Conservation (phyloP, 202 grass and related monocot genomes). For the Digitaria exilis region DNA sequence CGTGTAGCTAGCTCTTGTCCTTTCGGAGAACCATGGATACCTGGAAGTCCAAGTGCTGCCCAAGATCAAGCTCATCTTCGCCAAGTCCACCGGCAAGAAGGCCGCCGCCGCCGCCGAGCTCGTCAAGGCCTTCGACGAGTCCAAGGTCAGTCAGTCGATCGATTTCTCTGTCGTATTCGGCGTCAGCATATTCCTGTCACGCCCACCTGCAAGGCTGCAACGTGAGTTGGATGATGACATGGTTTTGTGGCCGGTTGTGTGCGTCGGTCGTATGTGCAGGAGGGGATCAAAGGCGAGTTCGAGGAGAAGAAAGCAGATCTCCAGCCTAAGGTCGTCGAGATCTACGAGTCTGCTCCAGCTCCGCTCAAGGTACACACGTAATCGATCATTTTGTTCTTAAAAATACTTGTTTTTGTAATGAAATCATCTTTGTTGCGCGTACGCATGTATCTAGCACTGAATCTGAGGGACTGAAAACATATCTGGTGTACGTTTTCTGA, state of each 20-base stretch:
- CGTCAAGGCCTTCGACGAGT: conserved; percentile 59
- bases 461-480: not conserved
- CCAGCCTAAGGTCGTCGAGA: conserved; percentile 66
- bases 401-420: not conserved
- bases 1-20: not conserved
- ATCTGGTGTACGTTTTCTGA: not conserved
- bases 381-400: not conserved
- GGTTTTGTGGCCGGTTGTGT: not conserved
- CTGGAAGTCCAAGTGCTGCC: conserved; percentile 72
- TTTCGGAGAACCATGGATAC: conserved; percentile 43
- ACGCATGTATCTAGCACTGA: not conserved
- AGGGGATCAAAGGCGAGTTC: conserved; percentile 57
- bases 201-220: no score
- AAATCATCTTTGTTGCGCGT: not conserved
- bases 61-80: conserved; percentile 61
- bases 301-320: conserved; percentile 69
- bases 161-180: not conserved
- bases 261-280: conserved; percentile 31
- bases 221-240: not conserved
- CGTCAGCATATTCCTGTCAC: not conserved
- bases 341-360: conserved; percentile 56
- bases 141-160: conserved; percentile 42
- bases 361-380: conserved; percentile 54
- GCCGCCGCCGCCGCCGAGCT: conserved; percentile 57
- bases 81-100: conserved; percentile 49